Base-by-base conservation (phyloP, 148 eudicot genomes). In the Drosera capensis region DNA sequence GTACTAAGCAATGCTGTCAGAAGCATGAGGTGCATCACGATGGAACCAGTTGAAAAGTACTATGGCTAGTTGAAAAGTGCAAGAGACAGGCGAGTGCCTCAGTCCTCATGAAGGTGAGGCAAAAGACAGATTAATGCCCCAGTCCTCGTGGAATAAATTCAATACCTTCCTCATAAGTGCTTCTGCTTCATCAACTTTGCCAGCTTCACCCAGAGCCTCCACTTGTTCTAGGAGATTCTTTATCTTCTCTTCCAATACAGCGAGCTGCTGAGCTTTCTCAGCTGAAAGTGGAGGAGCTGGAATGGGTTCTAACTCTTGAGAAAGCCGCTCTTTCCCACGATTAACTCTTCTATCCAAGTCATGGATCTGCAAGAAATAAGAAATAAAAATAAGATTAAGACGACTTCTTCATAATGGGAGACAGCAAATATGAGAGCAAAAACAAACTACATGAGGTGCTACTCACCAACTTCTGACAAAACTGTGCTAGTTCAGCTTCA, bases 101-200 rank as follows among this genome's bases (percentile, higher is more conserved):
- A n/a, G n/a, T n/a, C n/a, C n/a, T n/a, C n/a, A n/a, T n/a, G n/a
- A n/a, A n/a, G n/a, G n/a, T n/a, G n/a, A n/a, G n/a, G n/a, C n/a
- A n/a, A n/a, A n/a, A n/a, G n/a, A n/a, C n/a, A n/a, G n/a, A n/a
- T n/a, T n/a, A n/a, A n/a, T n/a, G n/a, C n/a, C n/a, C n/a, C n/a
- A n/a, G n/a, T n/a, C n/a, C n/a, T n/a, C n/a, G n/a, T n/a, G n/a
- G n/a, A n/a, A n/a, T n/a, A n/a, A n/a, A n/a, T n/a, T n/a, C 49
- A 52, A 34, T 46, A 90, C 99, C 95, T 84, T 90, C 66, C 85
- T 78, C 99, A 90, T 90, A 16, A 90, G 87, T 44, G 99, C 99
- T 66, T 90, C 99, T 59, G 95, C 99, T 73, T 90, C 99, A 75
- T 90, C 99, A 46, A 90, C 95, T 67, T 84, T 90, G 18, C 93